Evolutionary conservation across 306 rosid species (phyloP).

Genomic region (Chamaecrista fasciculata): DNA sequence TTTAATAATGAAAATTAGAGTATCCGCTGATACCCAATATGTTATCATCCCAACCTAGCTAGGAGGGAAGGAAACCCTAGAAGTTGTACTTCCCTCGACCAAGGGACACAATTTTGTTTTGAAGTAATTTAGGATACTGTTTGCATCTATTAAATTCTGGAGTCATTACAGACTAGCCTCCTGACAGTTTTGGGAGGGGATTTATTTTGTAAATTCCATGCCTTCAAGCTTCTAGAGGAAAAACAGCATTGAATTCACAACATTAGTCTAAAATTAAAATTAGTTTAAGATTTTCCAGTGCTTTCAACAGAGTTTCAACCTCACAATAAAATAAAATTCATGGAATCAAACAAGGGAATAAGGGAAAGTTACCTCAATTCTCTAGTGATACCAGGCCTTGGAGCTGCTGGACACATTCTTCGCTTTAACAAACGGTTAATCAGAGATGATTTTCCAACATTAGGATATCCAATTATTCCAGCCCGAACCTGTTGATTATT

Average conservation of each 20-base stretch:
- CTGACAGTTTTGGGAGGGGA: background rate
- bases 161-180: background rate
- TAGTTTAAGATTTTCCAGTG: background rate
- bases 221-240: background rate
- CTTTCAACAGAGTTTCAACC: slow-evolving; percentile 9
- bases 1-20: too few species aligned
- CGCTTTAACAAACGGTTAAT: slow-evolving; percentile 85
- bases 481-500: slow-evolving; percentile 71
- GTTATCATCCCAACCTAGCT: too few species aligned
- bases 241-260: background rate
- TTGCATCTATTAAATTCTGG: slow-evolving; percentile 4
- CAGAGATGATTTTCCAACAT: slow-evolving; percentile 92
- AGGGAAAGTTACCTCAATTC: slow-evolving; percentile 53
- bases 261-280: background rate
- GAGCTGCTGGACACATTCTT: slow-evolving; percentile 92
- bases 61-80: slow-evolving; percentile 9
- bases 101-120: background rate
- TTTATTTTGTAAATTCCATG: background rate
- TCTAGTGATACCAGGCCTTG: slow-evolving; percentile 97
- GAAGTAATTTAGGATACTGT: background rate
- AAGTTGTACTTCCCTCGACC: background rate
- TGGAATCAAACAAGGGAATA: background rate
- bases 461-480: slow-evolving; percentile 95
- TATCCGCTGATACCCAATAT: too few species aligned
- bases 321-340: slow-evolving; percentile 6